Evolutionary conservation across 768 basidiomycete genomes (phyloP), one percentile per base, ranked within the genome.

Genomic region (Kockovaella imperatae): DNA sequence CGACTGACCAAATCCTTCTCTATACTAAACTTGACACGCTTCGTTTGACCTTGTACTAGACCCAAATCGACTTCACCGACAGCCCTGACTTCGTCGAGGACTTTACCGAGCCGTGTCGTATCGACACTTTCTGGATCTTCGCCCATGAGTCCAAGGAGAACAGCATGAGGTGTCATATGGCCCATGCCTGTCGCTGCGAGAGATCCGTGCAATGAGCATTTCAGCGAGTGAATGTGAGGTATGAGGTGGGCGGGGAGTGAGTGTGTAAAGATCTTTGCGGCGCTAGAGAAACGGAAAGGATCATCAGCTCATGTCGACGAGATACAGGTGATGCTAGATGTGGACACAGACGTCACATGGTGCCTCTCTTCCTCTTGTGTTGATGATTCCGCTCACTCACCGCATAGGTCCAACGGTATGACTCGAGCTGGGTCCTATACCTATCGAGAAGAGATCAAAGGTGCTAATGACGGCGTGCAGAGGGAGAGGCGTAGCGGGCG

Each of bases 361-460:
- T n/a, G n/a, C n/a, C n/a, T n/a, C n/a, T n/a, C n/a, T n/a, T n/a
- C n/a, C n/a, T n/a, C n/a, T n/a, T n/a, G n/a, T n/a, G n/a, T n/a
- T n/a, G n/a, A n/a, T n/a, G n/a, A n/a, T n/a, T n/a, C n/a, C n/a
- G 35, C 14, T 17, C 24, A 44, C 52, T 36, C 42, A 59, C 44
- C 61, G 80, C 89, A 93, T 91, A n/a, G 83, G 82, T 0, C 83
- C 83, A 26, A 84, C 81, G 0, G 82, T 84, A 63, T 84, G 82
- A 1, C 78, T 79, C 34, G 77, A 79, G 38, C 75, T 78, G 8
- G 82, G 70, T 21, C 70, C 71, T 10, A 71, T 59, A 34, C 89
- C 89, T 53, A 91, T 84, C 60, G 83, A 86, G 75, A 93, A 91
- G 44, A 93, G 75, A 70, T 95, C 90, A 64, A 91, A 93, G 0